Conservation (phyloP, 345 rosid genomes). For the Triadica sebifera region DNA sequence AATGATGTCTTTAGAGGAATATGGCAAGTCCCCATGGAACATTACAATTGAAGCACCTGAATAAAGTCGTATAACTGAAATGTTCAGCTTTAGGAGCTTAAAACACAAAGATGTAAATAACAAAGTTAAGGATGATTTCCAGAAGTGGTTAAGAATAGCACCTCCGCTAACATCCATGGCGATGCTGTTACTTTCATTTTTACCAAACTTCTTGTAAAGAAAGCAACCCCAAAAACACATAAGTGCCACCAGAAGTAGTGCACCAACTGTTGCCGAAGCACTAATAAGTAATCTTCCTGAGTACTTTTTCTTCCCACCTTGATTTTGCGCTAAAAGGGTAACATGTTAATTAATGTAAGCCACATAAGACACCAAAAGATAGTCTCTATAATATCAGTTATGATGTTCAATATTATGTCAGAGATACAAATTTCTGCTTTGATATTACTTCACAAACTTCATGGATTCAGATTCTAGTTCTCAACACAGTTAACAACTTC, state of each 20-base stretch:
- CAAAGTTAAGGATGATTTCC: conserved; percentile 10
- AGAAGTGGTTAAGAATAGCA: conserved; percentile 33
- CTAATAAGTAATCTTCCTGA: conserved; percentile 80
- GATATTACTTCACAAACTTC: background rate
- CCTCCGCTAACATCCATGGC: conserved; percentile 93
- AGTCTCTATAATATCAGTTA: background rate
- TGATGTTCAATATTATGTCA: background rate
- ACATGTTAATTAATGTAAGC: conserved; percentile 22
- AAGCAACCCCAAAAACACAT: conserved; percentile 99
- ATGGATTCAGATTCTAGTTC: background rate
- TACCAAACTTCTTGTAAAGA: conserved; percentile 93
- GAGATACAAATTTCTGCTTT: background rate
- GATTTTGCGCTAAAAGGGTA: conserved; percentile 51
- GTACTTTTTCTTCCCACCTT: conserved; percentile 59
- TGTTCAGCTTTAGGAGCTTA: conserved; percentile 12
- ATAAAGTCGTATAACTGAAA: conserved; percentile 18
- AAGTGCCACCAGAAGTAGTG: conserved; percentile 93
- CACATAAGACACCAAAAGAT: background rate
- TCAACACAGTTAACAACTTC: background rate
- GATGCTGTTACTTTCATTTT: conserved; percentile 64
- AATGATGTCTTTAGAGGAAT: conserved; percentile 91
- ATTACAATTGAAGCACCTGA: conserved; percentile 95
- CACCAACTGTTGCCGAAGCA: conserved; percentile 94
- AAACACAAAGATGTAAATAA: background rate
- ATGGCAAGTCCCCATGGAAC: conserved; percentile 98